Evolutionary conservation across 192 early-diverging fungal species (phyloP), one percentile per base, ranked within the genome.

Genomic region (Entrophospora sp.): DNA sequence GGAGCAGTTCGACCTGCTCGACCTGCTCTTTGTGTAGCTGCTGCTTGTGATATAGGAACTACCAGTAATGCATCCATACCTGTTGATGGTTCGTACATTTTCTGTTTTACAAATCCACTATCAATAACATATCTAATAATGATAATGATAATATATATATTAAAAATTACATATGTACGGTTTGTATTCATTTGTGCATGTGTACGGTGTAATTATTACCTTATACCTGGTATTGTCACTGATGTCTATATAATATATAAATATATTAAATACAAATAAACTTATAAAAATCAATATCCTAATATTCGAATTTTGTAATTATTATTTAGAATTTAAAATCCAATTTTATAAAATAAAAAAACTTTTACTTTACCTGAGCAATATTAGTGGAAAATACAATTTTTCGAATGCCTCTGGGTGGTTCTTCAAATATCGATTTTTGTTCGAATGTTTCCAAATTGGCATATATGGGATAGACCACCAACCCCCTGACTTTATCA

Each of bases 321-420:
- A n/a, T n/a, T n/a, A n/a, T n/a, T n/a, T n/a, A n/a, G n/a, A n/a
- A n/a, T n/a, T n/a, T n/a, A n/a, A n/a, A n/a, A n/a, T n/a, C n/a
- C 22, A 42, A 67, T 20, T 57, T 58, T 52, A 44, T 55, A 31
- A 30, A 34, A 48, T 27, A 34, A 27, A 28, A n/a, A 55, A 56
- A 46, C 73, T 69, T 67, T 35, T 71, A 59, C 53, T 69, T 70
- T 61, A 81, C 78, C 67, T 85, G 94, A 37, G 94, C 94, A 71
- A 97, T 93, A 67, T 98, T 98, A 22, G 96, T 98, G 9, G 96
- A 86, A 73, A 98, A 92, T n/a, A 98, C 89, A 40, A 91, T 76
- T 60, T 98, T 98, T 40, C 95, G 84, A 13, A 79, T 76, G 13
- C 81, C 77, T 10, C 77, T 76, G 31, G 81, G 82, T 24, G 90